Conservation (phyloP, 1,284 basidiomycete genomes). For the Rhodotorula sp. region DNA sequence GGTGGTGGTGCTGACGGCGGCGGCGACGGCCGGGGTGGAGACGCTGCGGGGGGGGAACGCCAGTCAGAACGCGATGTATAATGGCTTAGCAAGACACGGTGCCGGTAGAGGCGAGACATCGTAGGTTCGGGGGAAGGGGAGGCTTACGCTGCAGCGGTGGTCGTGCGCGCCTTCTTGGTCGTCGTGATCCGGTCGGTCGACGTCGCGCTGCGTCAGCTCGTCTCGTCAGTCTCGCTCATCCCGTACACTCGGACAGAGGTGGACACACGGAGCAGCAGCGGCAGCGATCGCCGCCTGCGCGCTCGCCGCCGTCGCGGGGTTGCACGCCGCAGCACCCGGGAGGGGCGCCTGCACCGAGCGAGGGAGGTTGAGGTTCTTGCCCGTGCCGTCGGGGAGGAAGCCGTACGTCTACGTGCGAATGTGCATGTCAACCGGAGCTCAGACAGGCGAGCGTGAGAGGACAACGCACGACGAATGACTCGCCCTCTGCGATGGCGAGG, state of each 20-base stretch:
- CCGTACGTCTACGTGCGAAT: constrained; percentile 25
- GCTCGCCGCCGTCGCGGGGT: constrained; percentile 11
- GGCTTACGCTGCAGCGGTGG: background rate
- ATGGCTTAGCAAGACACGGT: too few species aligned
- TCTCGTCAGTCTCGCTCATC: background rate
- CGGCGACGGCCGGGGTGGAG: background rate
- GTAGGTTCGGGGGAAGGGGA: too few species aligned
- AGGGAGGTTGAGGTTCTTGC: constrained; percentile 41
- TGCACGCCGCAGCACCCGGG: constrained; percentile 32
- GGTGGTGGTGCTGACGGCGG: background rate
- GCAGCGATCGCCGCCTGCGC: background rate
- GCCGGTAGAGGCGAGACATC: background rate
- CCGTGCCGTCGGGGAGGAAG: constrained; percentile 43
- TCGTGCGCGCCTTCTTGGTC: constrained; percentile 2
- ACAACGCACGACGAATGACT: constrained; percentile 35
- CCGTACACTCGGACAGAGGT: too few species aligned
- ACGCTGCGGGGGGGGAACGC: background rate
- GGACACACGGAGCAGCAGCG: background rate
- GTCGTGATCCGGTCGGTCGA: background rate
- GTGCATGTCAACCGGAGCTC: background rate
- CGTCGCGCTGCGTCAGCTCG: background rate
- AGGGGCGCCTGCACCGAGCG: constrained; percentile 36
- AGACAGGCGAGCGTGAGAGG: background rate
- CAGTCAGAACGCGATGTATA: background rate
- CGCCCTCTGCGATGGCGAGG: constrained; percentile 30